Evolutionary conservation across 306 rosid species (phyloP), one percentile per base, ranked within the genome.

Genomic region (Sicyos edulis): DNA sequence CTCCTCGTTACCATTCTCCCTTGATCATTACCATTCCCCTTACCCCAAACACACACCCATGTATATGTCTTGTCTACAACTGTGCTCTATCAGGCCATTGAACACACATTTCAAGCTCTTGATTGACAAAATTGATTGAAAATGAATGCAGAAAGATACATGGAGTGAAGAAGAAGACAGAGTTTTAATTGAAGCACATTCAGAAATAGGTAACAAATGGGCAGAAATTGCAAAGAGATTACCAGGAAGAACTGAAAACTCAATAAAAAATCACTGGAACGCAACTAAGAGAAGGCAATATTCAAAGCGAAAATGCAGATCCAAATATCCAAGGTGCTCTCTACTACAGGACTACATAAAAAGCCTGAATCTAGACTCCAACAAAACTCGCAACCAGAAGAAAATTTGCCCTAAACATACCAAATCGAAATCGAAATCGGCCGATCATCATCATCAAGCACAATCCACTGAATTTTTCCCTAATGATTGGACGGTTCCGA

Each of bases 181-280:
- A 61, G 82, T 83, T 55, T 79, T 93, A 72, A 93, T 93, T 40
- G 74, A 83, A 79, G 79, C 96, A 6, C 99, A 93, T 84, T 66
- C 54, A 70, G 92, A 89, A 75, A 86, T 93, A 58, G 99, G 99
- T 61, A 93, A 93, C 72, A 93, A 93, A 74, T 93, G 99, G 99
- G 97, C 97, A 40, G 97, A 91, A 78, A 93, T 93, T 29, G 99
- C 97, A 0, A 93, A 91, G 81, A 87, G 86, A 73, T 70, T 93
- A 58, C 85, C 89, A 0, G 99, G 99, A 73, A 93, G 99, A 78
- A 91, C 97, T 6, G 99, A 93, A 22, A 93, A 93, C 81, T 91
- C 99, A 21, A 93, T 93, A 7, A 93, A 93, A 75, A 93, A 93
- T 81, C 99, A 93, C 20, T 93, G 99, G 99, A 93, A 93, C 55